Evolutionary conservation across 1,139 yeast species (phyloP).

Genomic region (Ogataea hybrid): DNA sequence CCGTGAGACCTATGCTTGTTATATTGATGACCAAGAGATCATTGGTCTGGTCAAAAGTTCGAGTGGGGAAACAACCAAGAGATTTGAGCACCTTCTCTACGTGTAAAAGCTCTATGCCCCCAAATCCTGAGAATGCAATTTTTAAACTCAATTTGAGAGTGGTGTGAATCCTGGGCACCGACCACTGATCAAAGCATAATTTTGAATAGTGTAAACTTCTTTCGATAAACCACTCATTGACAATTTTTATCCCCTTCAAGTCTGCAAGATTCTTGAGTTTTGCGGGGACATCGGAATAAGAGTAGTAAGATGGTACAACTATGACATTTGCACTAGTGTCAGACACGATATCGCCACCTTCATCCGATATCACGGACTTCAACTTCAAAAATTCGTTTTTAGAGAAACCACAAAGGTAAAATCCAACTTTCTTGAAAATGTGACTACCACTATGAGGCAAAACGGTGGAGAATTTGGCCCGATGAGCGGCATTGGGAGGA

Average conservation of each 20-base stretch:
- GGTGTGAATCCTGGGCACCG: conserved; percentile 49
- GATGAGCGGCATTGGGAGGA: no score
- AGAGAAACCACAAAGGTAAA: not conserved
- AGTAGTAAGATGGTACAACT: conserved; percentile 39
- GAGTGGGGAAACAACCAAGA: conserved; percentile 51
- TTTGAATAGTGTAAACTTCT: conserved; percentile 64
- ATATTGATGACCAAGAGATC: conserved; percentile 67
- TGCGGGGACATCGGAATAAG: conserved; percentile 10
- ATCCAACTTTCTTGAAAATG: not conserved
- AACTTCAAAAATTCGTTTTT: not conserved
- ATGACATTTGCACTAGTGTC: not conserved
- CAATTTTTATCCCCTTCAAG: conserved; percentile 29
- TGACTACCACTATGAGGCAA: no score
- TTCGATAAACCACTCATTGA: conserved; percentile 88
- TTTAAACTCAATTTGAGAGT: conserved; percentile 37
- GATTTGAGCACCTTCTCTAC: conserved; percentile 57
- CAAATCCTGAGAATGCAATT: conserved; percentile 74
- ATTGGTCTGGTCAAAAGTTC: conserved; percentile 51
- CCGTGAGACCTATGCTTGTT: conserved; percentile 43
- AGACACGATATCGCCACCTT: not conserved
- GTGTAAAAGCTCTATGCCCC: conserved; percentile 80
- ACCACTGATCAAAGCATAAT: conserved; percentile 68
- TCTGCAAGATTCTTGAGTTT: not conserved
- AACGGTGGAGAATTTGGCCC: no score
- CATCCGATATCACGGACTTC: not conserved